Conservation (phyloP, 169 alveolate genomes). For the Plasmodium vivax region DNA sequence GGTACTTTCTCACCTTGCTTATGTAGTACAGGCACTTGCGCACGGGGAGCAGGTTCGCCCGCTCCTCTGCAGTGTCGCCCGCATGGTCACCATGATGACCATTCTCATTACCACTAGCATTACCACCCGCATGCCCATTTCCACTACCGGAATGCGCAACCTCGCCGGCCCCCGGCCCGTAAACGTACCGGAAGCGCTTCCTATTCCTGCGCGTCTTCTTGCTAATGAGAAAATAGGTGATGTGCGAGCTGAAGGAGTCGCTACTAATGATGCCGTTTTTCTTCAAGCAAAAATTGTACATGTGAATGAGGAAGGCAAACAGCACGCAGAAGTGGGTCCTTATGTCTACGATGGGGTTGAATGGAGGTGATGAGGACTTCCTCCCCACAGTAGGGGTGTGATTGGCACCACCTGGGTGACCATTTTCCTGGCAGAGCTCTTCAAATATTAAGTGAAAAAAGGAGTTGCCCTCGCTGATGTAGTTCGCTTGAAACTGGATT, state of each 20-base stretch:
- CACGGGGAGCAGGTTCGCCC: neutral
- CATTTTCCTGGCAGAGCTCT: neutral
- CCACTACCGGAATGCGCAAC: neutral
- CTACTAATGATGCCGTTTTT: slow-evolving; percentile 36
- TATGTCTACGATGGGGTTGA: slow-evolving; percentile 8
- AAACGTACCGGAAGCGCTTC: slow-evolving; percentile 25
- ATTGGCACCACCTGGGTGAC: neutral
- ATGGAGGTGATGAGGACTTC: neutral
- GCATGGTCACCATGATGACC: neutral
- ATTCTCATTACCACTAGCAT: neutral
- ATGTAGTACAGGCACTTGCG: slow-evolving; percentile 48
- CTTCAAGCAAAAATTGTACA: slow-evolving; percentile 70
- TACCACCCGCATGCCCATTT: no score
- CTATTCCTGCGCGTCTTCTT: slow-evolving; percentile 31
- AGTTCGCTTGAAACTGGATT: slow-evolving; percentile 22
- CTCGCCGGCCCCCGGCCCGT: neutral
- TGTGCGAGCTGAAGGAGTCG: slow-evolving; percentile 45
- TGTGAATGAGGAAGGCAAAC: slow-evolving; percentile 46
- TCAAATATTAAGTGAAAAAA: slow-evolving; percentile 41
- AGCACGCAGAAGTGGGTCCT: slow-evolving; percentile 11
- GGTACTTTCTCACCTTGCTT: slow-evolving; percentile 18
- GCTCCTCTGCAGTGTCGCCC: neutral
- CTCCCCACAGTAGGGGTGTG: neutral
- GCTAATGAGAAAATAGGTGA: slow-evolving; percentile 48
- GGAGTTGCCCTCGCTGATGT: slow-evolving; percentile 6